Evolutionary conservation across 2,329 filamentous ascomycete species (phyloP), one percentile per base, ranked within the genome.

Genomic region (Pseudocercospora macadamiae): DNA sequence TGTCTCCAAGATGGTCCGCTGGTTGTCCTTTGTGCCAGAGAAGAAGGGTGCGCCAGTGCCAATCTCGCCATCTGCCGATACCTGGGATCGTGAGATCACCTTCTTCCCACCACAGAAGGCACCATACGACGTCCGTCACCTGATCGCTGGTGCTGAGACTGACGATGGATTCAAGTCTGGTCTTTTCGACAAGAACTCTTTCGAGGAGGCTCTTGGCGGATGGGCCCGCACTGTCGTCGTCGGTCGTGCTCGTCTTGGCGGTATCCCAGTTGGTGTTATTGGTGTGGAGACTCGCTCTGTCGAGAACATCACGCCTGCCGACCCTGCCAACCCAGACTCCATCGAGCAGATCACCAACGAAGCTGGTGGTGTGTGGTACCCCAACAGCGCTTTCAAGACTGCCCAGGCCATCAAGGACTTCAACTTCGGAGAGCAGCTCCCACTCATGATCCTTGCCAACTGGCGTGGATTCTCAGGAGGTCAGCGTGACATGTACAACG

Each of bases 381-480:
- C 95, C 74, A 99, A 99, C 85, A 97, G 93, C 9, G 95, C 95
- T 21, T 99, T 93, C 88, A 99, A 99, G 89, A 99, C 95, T 63
- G 95, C 95, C 2, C 95, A 99, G 79, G 95, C 95, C 57, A 96
- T 99, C 80, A 92, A 89, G 71, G 95, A 99, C 82, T 99, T 99
- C 86, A 99, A 99, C 86, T 87, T 96, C 67, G 95, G 95, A 75
- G 95, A 99, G 80, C 95, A 99, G 81, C 84, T 99, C 73, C 95
- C 95, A 57, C 82, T 99, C 66, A 97, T 99, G 92, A 99, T 99
- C 74, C 87, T 99, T 65, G 95, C 95, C 79, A 99, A 99, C 85
- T 99, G 95, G 95, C 89, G 95, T 87, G 95, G 95, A 82, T 99
- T 99, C 91, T 99, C 95, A 68, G 95, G 95, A 82, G 95, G 95